Base-by-base conservation (phyloP, 768 basidiomycete species). In the Russula compacta region DNA sequence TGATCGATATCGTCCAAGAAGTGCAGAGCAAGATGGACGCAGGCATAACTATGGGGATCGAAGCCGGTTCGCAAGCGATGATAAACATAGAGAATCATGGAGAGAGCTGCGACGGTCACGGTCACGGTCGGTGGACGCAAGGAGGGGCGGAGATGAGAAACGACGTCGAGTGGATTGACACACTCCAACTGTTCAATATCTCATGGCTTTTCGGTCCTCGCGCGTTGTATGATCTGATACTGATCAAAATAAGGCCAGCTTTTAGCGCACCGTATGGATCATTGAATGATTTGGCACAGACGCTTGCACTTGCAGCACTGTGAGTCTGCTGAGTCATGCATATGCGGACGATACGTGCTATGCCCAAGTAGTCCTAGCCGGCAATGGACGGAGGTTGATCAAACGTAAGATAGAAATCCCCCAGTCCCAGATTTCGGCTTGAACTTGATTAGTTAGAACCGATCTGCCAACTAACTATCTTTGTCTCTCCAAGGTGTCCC, bases 131-230 rank as follows among this genome's bases (percentile, higher is more conserved):
- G 56, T 59, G 14, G 58, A 56, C 6, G 32, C 51, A 21, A 70
- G 72, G 24, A 40, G 58, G 24, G 68, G 67, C 12, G 66, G 70
- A 11, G 68, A 67, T 33, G 73, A 70, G 21, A 76, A 76, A 67
- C 71, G 74, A 50, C 68, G 74, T 44, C 66, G 75, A 35, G 69
- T 84, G 82, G 82, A 82, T 64, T 58, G 77, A 72, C 10, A 35
- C 38, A 4, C 48, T 4, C 48, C 21, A n/a, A n/a, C n/a, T n/a
- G n/a, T n/a, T n/a, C n/a, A 15, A 42, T 44, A 24, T 47, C 46
- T 6, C 3, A 17, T 44, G n/a, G 39, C 4, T n/a, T 39, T 40
- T 7, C 17, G 17, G 36, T 14, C 15, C 29, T 12, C 24, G 35
- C 36, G 36, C 39, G 14, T 21, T 32, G 44, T 48, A 21, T 47